Evolutionary conservation across 2,329 filamentous ascomycete species (phyloP), one percentile per base, ranked within the genome.

Genomic region (Fusarium chuoi): DNA sequence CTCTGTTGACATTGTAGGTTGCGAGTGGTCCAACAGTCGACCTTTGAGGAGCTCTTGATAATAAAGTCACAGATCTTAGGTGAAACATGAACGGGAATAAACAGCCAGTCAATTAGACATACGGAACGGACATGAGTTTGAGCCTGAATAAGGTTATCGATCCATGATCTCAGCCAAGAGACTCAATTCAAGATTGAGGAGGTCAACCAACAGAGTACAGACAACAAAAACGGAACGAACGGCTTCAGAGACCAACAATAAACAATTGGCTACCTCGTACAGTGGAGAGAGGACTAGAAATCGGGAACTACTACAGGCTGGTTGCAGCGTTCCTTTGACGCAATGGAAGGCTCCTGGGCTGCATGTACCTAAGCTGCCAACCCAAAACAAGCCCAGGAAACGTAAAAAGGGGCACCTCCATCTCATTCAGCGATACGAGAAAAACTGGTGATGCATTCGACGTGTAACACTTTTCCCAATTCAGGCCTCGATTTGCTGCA

Each of bases 391-490:
- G 55, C 54, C 54, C 54, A 58, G 51, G 55, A 71, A 68, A 68
- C 38, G 52, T 42, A 65, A 74, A 73, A 74, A 63, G 71, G 71
- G 71, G 52, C 30, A 57, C 66, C 58, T 30, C 67, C 67, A 65
- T 54, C 46, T 67, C 51, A 66, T 54, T 33, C 73, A 54, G 35
- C 46, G n/a, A 74, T 68, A 74, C 71, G 71, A 72, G 71, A 63
- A 57, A 55, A 74, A 33, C 22, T 44, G 46, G 58, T 72, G 61
- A 66, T 73, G 69, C 66, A 70, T 64, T 57, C 63, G 54, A 71
- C 68, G 72, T 68, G 61, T 46, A 62, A 36, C 62, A 55, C 74
- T 69, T 70, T 66, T 44, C 56, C 74, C 35, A 52, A 57, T 75
- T 26, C 17, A 74, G 67, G 46, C 35, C 41, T 55, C 20, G 46